These are phyloP conservation scores for Mentha longifolia DNA, from an alignment of 257 asterid genomes.

Conservation along the genomic window DNA sequence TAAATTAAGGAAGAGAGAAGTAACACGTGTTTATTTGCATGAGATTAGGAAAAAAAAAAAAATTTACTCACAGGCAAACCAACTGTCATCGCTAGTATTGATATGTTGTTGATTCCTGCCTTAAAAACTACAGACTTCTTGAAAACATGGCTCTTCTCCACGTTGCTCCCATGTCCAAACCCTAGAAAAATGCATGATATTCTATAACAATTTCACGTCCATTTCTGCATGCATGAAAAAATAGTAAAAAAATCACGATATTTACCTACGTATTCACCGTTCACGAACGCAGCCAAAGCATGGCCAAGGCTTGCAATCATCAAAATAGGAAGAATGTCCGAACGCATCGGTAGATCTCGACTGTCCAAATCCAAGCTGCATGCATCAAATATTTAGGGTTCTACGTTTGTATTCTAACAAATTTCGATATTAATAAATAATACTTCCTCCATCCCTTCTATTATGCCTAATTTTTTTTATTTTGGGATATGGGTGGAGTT, in stretches of 20 bases:
- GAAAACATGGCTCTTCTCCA: slow-evolving; percentile 78
- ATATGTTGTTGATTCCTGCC: slow-evolving; percentile 61
- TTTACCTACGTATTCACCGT: slow-evolving; percentile 74
- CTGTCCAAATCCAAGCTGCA: slow-evolving; percentile 59
- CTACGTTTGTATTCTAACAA: not conserved
- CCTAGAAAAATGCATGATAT: slow-evolving; percentile 43
- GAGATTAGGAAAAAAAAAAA: not conserved
- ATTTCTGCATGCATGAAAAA: not conserved
- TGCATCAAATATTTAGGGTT: not conserved
- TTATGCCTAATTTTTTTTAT: too few species aligned
- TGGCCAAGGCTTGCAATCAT: slow-evolving; percentile 83
- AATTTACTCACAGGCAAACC: slow-evolving; percentile 95
- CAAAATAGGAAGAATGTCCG: slow-evolving; percentile 69
- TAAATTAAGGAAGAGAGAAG: not conserved
- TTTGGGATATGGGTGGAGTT: too few species aligned
- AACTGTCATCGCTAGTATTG: slow-evolving; percentile 68
- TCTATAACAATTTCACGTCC: too few species aligned
- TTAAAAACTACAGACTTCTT: slow-evolving; percentile 51
- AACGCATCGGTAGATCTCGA: slow-evolving; percentile 78
- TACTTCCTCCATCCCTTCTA: too few species aligned
- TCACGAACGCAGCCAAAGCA: slow-evolving; percentile 73
- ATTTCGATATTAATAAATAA: not conserved
- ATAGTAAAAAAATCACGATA: not conserved
- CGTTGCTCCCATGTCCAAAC: slow-evolving; percentile 80
- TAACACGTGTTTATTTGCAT: not conserved